Percentiles rank a stretch among this genome's conserved stretches.
phyloP scores from a whole-genome alignment of 2,329 filamentous ascomycete genomes.

The Knufia petricola region DNA sequence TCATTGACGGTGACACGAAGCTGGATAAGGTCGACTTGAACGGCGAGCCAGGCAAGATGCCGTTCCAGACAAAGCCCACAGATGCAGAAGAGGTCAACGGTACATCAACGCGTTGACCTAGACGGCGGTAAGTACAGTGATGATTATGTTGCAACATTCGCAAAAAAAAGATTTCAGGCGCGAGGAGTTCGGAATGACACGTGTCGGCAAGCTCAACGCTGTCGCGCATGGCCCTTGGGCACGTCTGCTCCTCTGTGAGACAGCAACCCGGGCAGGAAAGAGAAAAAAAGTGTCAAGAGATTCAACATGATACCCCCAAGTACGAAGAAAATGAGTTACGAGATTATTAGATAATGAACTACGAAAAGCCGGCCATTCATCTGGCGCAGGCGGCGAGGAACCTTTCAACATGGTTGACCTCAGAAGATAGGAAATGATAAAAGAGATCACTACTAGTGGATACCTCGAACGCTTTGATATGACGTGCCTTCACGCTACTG shows the following conservation, averaged over 20 bases:
- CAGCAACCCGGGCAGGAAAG: neutral
- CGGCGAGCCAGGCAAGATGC: slow-evolving; percentile 13
- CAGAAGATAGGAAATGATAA: too few species aligned
- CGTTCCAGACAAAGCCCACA: slow-evolving; percentile 7
- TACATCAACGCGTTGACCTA: neutral
- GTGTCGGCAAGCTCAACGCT: slow-evolving; percentile 5
- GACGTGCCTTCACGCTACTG: too few species aligned
- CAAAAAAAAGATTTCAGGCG: slow-evolving; percentile 1
- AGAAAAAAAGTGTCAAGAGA: neutral
- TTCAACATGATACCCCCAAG: slow-evolving; percentile 15
- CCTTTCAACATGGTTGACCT: slow-evolving; percentile 8
- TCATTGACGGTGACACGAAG: slow-evolving; percentile 14
- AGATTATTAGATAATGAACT: neutral
- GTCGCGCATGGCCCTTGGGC: neutral
- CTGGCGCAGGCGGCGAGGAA: neutral
- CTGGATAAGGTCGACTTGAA: slow-evolving; percentile 11
- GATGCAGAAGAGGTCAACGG: neutral
- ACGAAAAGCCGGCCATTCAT: neutral
- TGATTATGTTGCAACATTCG: too few species aligned
- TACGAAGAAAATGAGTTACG: neutral
- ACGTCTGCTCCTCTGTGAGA: neutral
- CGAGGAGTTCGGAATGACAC: neutral
- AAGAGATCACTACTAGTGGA: too few species aligned
- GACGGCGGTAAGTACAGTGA: too few species aligned
- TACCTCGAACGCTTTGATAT: too few species aligned